Evolutionary conservation across 352 stramenopile species (phyloP), one percentile per base, ranked within the genome.

Genomic region (Globisporangium spiculum): DNA sequence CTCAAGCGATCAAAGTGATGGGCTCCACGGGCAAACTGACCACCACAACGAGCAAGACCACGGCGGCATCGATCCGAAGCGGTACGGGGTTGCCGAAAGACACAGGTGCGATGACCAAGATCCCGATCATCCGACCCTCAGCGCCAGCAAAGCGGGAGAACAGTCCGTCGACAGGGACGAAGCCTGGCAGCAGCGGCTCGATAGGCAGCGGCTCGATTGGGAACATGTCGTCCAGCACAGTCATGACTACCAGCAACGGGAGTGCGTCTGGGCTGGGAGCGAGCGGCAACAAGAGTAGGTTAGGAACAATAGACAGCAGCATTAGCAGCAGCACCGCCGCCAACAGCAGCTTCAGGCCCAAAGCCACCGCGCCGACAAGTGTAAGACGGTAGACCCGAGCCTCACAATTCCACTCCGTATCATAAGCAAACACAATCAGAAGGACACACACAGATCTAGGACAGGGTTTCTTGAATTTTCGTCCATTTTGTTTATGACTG

Each of bases 111-210:
- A 78, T 90, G 67, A 92, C 84, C 20, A 92, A 92, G 64, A 92
- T 92, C 69, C 84, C 84, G 16, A 92, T 89, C 68, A 92, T 90
- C 32, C 75, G 81, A 18, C 84, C 84, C 32, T 82, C 81, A 0
- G 84, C 84, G n/a, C 84, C 81, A 30, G 79, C 81, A 26, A 92
- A 92, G 65, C 77, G 84, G 41, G 84, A 92, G 68, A 82, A 73
- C 60, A 92, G 83, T 60, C 83, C 83, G 14, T 87, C 77, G 7
- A 77, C 67, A 12, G 77, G 70, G 7, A 84, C 74, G 18, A 90
- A 90, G 24, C 81, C 81, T n/a, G 73, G 63, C 32, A 75, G 65
- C 34, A 65, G 57, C 50, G 58, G 57, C 24, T 50, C 67, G 26
- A 56, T 68, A 41, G 38, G 27, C 24, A 65, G 34, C 10, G 44